These are phyloP conservation scores for Grigorovia jiainica DNA, from an alignment of 805 yeast genomes.

Conservation along the genomic window DNA sequence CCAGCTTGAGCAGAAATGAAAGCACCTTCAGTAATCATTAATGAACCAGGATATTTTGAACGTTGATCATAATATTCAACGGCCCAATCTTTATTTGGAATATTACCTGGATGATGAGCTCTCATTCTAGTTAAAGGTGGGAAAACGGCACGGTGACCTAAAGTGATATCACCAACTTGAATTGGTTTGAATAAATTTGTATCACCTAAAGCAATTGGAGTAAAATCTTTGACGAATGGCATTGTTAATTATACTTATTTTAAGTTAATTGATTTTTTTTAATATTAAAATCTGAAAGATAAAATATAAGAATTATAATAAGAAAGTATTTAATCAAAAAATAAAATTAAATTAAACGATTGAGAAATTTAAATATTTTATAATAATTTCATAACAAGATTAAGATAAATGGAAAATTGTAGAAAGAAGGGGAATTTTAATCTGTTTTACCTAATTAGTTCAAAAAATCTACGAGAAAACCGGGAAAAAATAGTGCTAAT, in stretches of 20 bases:
- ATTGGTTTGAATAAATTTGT: constrained; percentile 37
- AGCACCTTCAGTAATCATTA: constrained; percentile 54
- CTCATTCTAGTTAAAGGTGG: constrained; percentile 42
- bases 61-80: constrained; percentile 49
- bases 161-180: constrained; percentile 31
- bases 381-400: too few relatives aligned
- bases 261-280: neutral
- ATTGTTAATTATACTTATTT: constrained; percentile 1
- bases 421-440: too few relatives aligned
- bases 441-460: too few relatives aligned
- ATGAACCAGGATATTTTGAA: constrained; percentile 45
- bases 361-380: too few relatives aligned
- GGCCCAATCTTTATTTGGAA: constrained; percentile 37
- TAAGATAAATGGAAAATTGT: too few relatives aligned
- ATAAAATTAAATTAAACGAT: too few relatives aligned
- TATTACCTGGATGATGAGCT: constrained; percentile 30
- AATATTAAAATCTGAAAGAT: too few relatives aligned
- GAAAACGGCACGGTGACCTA: constrained; percentile 32
- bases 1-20: constrained; percentile 37
- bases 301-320: too few relatives aligned
- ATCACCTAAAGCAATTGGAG: constrained; percentile 24
- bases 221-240: constrained; percentile 19
- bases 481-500: too few relatives aligned
- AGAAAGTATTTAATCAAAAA: too few relatives aligned
- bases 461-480: too few relatives aligned